Percentiles rank a stretch among this genome's conserved stretches.
Conservation (phyloP, 441 rosid species). For the Heliophila coronopifolia region DNA sequence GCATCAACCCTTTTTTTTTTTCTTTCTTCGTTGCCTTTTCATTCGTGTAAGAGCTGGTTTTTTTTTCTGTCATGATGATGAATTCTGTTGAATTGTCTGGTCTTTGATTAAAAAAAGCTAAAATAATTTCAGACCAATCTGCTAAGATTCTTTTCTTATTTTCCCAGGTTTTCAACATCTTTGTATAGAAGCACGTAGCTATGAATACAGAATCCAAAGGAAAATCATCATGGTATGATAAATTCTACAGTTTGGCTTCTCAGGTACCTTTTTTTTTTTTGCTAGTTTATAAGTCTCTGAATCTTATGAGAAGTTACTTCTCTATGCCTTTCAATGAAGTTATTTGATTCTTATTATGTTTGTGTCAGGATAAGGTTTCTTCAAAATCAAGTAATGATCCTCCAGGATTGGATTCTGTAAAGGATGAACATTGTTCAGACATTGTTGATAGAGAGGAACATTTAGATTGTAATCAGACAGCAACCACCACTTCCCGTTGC, state of each 20-base stretch:
- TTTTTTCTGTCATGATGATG: constrained; percentile 10
- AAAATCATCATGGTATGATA: constrained; percentile 57
- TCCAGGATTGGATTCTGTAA: constrained; percentile 36
- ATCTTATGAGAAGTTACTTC: too few relatives aligned
- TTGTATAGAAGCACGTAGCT: too few relatives aligned
- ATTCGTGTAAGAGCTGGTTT: not conserved
- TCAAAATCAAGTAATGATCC: constrained; percentile 41
- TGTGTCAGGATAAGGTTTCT: constrained; percentile 44
- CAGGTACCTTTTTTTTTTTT: constrained; percentile 25
- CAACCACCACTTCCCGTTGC: constrained; percentile 23
- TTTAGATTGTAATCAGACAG: constrained; percentile 23
- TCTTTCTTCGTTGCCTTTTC: too few relatives aligned
- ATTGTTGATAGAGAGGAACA: constrained; percentile 11
- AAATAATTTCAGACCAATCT: not conserved
- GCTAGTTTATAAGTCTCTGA: not conserved
- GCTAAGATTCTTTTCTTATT: not conserved
- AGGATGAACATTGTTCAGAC: constrained; percentile 31
- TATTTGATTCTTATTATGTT: constrained; percentile 10
- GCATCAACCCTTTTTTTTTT: not conserved
- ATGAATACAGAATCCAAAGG: constrained; percentile 53
- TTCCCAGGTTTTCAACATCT: not conserved
- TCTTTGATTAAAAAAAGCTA: not conserved
- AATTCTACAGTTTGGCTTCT: constrained; percentile 33
- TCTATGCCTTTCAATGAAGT: too few relatives aligned
- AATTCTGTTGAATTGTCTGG: constrained; percentile 7